phyloP scores from a whole-genome alignment of 1,284 basidiomycete species.

The Irpex rosettiformis region DNA sequence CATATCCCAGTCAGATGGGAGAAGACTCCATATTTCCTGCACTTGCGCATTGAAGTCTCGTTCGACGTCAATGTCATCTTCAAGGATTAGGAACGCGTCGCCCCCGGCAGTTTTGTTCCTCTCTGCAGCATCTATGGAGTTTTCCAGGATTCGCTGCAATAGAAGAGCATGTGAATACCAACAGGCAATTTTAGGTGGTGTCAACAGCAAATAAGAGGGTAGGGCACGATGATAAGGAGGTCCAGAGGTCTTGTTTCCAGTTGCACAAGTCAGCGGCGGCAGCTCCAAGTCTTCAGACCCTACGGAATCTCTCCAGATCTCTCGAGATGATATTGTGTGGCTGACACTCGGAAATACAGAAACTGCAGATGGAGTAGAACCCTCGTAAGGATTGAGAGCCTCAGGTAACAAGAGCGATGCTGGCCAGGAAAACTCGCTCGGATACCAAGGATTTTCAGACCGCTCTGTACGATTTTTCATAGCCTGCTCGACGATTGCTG shows the following conservation, averaged over 20 bases:
- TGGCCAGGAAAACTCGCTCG: slow-evolving; percentile 8
- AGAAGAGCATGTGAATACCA: slow-evolving; percentile 71
- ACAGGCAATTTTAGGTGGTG: slow-evolving; percentile 60
- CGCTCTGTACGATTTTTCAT: neutral
- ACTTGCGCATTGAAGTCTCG: slow-evolving; percentile 54
- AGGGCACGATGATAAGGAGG: slow-evolving; percentile 34
- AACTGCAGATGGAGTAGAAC: neutral
- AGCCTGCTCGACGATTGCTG: slow-evolving; percentile 38
- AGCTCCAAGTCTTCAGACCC: neutral
- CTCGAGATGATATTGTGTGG: too few relatives aligned
- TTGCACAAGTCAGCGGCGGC: slow-evolving; percentile 46
- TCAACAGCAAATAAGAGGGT: slow-evolving; percentile 48
- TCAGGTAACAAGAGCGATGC: neutral
- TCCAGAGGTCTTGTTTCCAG: slow-evolving; percentile 38
- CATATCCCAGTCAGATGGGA: slow-evolving; percentile 73
- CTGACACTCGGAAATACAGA: neutral
- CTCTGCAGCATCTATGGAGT: slow-evolving; percentile 19
- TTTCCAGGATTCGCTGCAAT: slow-evolving; percentile 42
- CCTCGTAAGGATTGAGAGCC: neutral
- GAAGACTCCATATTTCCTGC: slow-evolving; percentile 44
- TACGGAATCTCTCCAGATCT: too few relatives aligned
- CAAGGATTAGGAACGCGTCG: slow-evolving; percentile 52
- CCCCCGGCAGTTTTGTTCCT: neutral
- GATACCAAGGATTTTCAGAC: neutral
- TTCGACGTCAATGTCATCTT: slow-evolving; percentile 83